Evolutionary conservation across 2,329 filamentous ascomycete genomes (phyloP).

Genomic region (Sarocladiaceae sp.): DNA sequence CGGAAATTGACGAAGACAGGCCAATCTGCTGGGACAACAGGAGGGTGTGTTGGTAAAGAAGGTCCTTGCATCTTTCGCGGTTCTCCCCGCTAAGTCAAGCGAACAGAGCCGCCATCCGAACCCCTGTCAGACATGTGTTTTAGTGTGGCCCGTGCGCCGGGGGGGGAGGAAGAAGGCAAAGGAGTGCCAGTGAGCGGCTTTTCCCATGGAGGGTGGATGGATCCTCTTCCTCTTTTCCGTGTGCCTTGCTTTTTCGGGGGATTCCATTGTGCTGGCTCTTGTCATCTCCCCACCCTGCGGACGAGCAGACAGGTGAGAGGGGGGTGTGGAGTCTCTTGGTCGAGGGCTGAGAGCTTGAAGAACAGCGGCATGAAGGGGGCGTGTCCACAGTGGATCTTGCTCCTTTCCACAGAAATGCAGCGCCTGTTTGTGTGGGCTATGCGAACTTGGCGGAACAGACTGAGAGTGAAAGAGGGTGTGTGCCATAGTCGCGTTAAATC

Average conservation of each 20-base stretch:
- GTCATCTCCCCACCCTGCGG: background rate
- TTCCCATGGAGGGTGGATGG: background rate
- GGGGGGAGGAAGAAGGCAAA: background rate
- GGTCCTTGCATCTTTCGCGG: background rate
- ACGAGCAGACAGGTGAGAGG: background rate
- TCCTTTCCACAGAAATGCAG: too few relatives aligned
- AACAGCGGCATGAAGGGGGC: too few relatives aligned
- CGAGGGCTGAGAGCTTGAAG: background rate
- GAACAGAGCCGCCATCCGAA: slow-evolving; percentile 12
- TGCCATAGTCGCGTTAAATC: background rate
- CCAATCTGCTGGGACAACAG: slow-evolving; percentile 29
- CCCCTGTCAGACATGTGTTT: slow-evolving; percentile 14
- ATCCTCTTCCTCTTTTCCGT: background rate
- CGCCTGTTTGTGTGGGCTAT: background rate
- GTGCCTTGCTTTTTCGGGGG: slow-evolving; percentile 3
- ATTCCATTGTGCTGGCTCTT: background rate
- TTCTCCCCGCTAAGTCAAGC: slow-evolving; percentile 10
- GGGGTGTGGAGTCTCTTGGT: background rate
- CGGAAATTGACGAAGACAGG: slow-evolving; percentile 19
- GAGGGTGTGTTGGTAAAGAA: background rate
- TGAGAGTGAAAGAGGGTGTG: background rate
- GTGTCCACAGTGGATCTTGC: too few relatives aligned
- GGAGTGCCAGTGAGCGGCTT: slow-evolving; percentile 2
- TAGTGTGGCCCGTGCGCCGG: slow-evolving; percentile 4
- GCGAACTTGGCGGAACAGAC: background rate